These are phyloP conservation scores for Lachancea sp. DNA, from an alignment of 805 yeast species.

Conservation along the genomic window DNA sequence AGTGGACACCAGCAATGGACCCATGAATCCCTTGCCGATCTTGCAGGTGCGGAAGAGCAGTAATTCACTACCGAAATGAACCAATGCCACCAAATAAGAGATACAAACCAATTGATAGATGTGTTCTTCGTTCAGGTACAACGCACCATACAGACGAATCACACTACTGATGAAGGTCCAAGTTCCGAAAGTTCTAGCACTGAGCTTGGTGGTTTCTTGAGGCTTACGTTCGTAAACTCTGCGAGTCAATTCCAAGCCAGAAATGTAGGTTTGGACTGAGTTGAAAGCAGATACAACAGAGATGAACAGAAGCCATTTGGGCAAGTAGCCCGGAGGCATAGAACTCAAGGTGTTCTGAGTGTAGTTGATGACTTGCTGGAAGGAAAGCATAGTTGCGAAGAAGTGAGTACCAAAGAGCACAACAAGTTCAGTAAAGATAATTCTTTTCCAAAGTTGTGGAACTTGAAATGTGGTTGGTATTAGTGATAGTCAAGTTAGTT, in stretches of 20 bases:
- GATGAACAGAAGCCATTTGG: slow-evolving; percentile 73
- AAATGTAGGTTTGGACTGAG: slow-evolving; percentile 75
- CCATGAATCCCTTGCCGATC: slow-evolving; percentile 80
- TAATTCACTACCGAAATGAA: slow-evolving; percentile 84
- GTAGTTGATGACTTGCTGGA: slow-evolving; percentile 31
- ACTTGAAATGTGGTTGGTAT: no score
- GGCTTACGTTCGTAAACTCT: slow-evolving; percentile 70
- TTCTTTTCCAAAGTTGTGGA: no score
- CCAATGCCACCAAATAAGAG: slow-evolving; percentile 74
- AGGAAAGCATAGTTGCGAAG: slow-evolving; percentile 27
- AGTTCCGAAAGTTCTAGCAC: slow-evolving; percentile 97
- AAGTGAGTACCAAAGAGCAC: no score
- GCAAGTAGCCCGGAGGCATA: slow-evolving; percentile 50
- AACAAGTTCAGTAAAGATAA: no score
- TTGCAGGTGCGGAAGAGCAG: slow-evolving; percentile 69
- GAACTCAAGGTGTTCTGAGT: slow-evolving; percentile 20
- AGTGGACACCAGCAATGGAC: slow-evolving; percentile 80
- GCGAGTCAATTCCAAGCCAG: slow-evolving; percentile 68
- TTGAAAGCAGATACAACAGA: slow-evolving; percentile 91
- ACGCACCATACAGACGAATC: slow-evolving; percentile 83
- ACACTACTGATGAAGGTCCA: slow-evolving; percentile 90
- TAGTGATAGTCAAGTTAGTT: no score
- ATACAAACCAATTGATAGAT: slow-evolving; percentile 74
- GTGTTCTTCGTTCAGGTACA: slow-evolving; percentile 58
- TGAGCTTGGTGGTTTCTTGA: slow-evolving; percentile 52